phyloP scores from a whole-genome alignment of 2,329 filamentous ascomycete species.

The Ophiostoma ips region DNA sequence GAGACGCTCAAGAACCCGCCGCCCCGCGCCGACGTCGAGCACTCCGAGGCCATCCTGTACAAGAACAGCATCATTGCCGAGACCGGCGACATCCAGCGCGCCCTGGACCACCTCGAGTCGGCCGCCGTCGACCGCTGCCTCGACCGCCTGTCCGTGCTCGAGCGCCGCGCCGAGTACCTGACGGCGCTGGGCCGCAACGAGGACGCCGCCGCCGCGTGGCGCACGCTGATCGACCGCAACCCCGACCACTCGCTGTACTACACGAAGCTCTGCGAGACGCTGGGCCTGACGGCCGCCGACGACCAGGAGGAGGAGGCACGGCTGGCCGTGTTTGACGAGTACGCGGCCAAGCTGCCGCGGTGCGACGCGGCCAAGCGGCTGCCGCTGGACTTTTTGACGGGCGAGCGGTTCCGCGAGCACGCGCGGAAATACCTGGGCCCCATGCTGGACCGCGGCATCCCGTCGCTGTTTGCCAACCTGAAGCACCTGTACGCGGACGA shows the following conservation, averaged over 20 bases:
- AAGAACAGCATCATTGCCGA: constrained; percentile 93
- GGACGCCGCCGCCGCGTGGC: constrained; percentile 72
- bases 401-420: constrained; percentile 65
- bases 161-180: constrained; percentile 74
- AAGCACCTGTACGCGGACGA: constrained; percentile 78
- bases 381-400: constrained; percentile 76
- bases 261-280: constrained; percentile 54
- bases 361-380: constrained; percentile 76
- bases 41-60: constrained; percentile 88
- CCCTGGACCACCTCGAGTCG: constrained; percentile 71
- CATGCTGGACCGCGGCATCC: constrained; percentile 85
- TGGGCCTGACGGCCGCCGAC: constrained; percentile 38
- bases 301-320: constrained; percentile 38
- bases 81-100: constrained; percentile 66
- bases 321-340: constrained; percentile 64
- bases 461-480: constrained; percentile 91
- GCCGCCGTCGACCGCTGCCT: constrained; percentile 63
- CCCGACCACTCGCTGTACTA: constrained; percentile 81
- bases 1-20: constrained; percentile 77
- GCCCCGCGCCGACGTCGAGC: constrained; percentile 67
- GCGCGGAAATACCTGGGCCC: constrained; percentile 66
- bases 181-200: constrained; percentile 60
- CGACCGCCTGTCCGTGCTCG: constrained; percentile 74
- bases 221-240: constrained; percentile 71
- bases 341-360: constrained; percentile 66